Evolutionary conservation across 148 eudicot genomes (phyloP), one percentile per base, ranked within the genome.

Genomic region (Dysphania ambrosioides): DNA sequence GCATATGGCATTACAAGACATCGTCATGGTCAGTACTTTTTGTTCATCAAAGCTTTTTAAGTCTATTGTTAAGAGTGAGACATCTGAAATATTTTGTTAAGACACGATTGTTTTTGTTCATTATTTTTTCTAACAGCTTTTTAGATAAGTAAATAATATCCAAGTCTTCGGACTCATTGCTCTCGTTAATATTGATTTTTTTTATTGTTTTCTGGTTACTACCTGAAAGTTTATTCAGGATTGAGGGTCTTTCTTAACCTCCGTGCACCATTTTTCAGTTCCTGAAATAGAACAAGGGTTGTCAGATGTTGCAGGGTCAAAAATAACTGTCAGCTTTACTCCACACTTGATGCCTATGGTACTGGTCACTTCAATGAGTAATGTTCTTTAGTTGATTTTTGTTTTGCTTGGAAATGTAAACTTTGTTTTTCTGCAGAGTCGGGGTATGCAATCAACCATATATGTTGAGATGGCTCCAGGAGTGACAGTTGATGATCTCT

Each of bases 321-420:
- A 87, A 85, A 82, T 94, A 49, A 88, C 89, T 29, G 86, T 94
- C 80, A 91, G 98, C 88, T 94, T 94, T 84, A 94, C 98, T 65
- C 98, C 98, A 71, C 97, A 92, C 76, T 82, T 94, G 72, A 94
- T 94, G 93, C 97, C 97, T 42, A 94, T 94, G 97, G 98, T 94
- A 85, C 74, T 69, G 29, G 16, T 29, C 31, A 24, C 61, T 76
- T 72, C 31, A 32, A 4, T 57, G 68, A 18, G 32, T 30, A 41
- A 23, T 53, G 6, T 55, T 72, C 16, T 36, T 63, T 72, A 31
- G 35, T 26, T 21, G 31, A 15, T 19, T 21, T 47, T 23, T 66
- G n/a, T n/a, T 21, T 58, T 13, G 44, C 29, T 10, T 16, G 56
- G 71, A 71, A 75, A 72, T 67, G 40, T 72, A 61, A 72, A 16